Base-by-base conservation (phyloP, 148 eudicot species). In the Camellia sinensis region DNA sequence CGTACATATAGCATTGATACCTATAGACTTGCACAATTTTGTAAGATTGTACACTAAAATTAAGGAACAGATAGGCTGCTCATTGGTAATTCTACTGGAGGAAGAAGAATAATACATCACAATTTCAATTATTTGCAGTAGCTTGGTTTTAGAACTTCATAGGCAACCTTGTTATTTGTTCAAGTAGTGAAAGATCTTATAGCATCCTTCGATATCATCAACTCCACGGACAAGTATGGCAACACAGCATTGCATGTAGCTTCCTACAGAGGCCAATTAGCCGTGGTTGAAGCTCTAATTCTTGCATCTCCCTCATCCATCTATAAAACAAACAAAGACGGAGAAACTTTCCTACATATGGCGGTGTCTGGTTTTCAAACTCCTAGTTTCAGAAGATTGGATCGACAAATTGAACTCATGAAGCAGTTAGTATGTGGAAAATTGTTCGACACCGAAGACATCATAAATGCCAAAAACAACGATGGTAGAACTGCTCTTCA, bases 191-290 rank as follows among this genome's bases (percentile, higher is more conserved):
- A 90, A 67, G 82, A 91, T 84, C 87, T 93, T 73, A 60, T 88
- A 77, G 75, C 87, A 71, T 81, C 90, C n/a, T 86, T 82, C 46
- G 90, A 84, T 52, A 82, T 92, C 77, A 89, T 90, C 85, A 79
- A 87, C 79, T 83, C 92, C 50, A 73, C 74, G n/a, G 92, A 93
- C 87, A 86, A 89, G 56, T 86, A 84, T 69, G 97, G 97, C 85
- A 93, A 93, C 83, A 93, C 95, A 15, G 89, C 95, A 7, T 77
- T 93, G 78, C 97, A 93, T 53, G 83, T 87, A 22, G 97, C 97
- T 71, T 94, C 97, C 68, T 84, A 83, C 82, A 90, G 86, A 77
- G 92, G 97, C 80, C 95, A 90, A 50, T 43, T 86, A 73, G 65
- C 89, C 11, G 92, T 86, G 71, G 89, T 93, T 19, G 87, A 91